Conservation (phyloP, 345 rosid species). For the Garcia nutans region DNA sequence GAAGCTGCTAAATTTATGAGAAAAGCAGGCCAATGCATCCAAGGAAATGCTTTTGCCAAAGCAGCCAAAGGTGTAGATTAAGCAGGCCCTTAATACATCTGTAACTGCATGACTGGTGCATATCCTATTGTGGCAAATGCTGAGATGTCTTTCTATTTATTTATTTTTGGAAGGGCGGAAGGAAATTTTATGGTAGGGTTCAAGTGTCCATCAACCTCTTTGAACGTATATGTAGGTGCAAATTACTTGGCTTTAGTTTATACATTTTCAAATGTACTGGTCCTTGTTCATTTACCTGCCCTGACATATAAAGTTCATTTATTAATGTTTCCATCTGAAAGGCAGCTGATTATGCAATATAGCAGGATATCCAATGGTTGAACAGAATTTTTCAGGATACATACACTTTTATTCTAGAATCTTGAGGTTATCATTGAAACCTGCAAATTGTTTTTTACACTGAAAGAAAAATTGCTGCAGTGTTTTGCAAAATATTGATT, state of each 20-base stretch:
- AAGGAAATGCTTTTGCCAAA: not conserved
- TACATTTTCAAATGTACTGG: too few species aligned
- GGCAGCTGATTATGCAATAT: not conserved
- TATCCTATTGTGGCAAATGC: too few species aligned
- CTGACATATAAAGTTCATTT: too few species aligned
- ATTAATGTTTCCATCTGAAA: not conserved
- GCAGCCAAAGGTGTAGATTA: not conserved
- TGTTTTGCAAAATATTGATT: not conserved
- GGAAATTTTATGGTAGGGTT: too few species aligned
- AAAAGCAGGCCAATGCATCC: not conserved
- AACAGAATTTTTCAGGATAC: too few species aligned
- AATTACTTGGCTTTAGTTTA: too few species aligned
- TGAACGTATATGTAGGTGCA: too few species aligned
- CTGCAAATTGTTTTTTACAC: not conserved
- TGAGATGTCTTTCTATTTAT: too few species aligned
- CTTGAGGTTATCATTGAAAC: not conserved
- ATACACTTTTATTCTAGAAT: too few species aligned
- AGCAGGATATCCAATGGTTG: not conserved
- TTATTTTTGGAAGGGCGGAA: too few species aligned
- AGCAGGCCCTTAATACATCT: not conserved
- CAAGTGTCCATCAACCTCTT: too few species aligned
- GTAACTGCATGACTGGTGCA: not conserved
- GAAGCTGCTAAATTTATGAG: not conserved
- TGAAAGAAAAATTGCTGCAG: not conserved
- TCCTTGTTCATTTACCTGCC: too few species aligned